Conservation (phyloP, 2,329 filamentous ascomycete species). For the Aspergillus fumigatus region DNA sequence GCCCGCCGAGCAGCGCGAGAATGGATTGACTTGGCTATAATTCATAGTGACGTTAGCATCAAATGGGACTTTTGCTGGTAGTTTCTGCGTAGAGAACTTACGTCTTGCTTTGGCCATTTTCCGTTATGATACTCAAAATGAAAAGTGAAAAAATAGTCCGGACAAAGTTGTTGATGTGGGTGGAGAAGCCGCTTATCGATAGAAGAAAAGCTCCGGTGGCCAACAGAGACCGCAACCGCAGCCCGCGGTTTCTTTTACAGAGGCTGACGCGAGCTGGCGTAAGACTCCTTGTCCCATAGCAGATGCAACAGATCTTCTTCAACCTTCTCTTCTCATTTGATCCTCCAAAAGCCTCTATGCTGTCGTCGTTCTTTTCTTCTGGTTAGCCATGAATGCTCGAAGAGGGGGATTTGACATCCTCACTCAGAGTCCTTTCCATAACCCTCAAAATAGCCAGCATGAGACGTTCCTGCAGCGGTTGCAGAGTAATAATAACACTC, state of each 20-base stretch:
- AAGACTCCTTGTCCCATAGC: neutral
- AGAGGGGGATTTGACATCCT: slow-evolving; percentile 27
- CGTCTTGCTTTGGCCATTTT: slow-evolving; percentile 39
- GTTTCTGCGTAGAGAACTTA: slow-evolving; percentile 12
- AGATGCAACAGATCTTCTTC: slow-evolving; percentile 10
- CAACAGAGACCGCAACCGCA: slow-evolving; percentile 24
- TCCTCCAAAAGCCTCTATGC: slow-evolving; percentile 16
- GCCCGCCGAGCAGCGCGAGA: slow-evolving; percentile 58
- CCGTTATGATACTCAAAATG: slow-evolving; percentile 1
- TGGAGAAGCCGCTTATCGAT: slow-evolving; percentile 33
- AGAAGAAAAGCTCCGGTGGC: slow-evolving; percentile 28
- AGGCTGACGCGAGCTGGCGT: neutral
- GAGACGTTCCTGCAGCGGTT: slow-evolving; percentile 25
- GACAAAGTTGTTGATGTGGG: slow-evolving; percentile 2
- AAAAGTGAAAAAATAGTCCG: slow-evolving; percentile 10
- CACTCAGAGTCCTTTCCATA: slow-evolving; percentile 23
- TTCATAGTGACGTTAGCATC: neutral
- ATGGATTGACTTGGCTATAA: slow-evolving; percentile 48
- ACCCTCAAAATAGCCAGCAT: slow-evolving; percentile 28
- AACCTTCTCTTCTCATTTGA: slow-evolving; percentile 10
- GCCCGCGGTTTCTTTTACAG: slow-evolving; percentile 10
- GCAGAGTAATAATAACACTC: slow-evolving; percentile 22
- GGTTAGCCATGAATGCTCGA: slow-evolving; percentile 34
- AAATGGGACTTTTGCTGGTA: slow-evolving; percentile 4
- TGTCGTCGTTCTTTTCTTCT: slow-evolving; percentile 10